A percentile compares a stretch with the other conserved stretches of the same genome.
Conservation (phyloP, 2,329 filamentous ascomycete genomes). For the Piedraia hortae region DNA sequence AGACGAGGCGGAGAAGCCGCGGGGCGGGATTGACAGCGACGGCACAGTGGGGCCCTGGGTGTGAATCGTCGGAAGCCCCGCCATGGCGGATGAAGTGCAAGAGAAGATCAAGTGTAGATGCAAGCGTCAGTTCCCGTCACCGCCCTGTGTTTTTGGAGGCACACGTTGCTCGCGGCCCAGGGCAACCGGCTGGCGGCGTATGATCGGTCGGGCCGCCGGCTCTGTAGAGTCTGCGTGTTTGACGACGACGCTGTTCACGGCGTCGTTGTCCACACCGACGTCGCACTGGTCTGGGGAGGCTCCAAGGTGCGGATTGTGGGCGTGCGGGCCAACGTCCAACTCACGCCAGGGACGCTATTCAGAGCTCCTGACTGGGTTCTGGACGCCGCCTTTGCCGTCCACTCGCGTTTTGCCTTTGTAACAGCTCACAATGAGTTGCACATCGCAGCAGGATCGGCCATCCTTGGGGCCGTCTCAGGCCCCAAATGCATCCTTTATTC, state of each 20-base stretch:
- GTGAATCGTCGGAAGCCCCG: too few relatives aligned
- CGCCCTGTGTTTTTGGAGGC: too few relatives aligned
- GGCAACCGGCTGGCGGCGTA: too few relatives aligned
- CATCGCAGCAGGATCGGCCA: constrained; percentile 2
- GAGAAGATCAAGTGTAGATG: too few relatives aligned
- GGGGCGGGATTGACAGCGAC: too few relatives aligned
- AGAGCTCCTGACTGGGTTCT: constrained; percentile 52
- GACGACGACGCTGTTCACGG: constrained; percentile 46
- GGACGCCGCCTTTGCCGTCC: constrained; percentile 27
- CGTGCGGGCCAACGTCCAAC: constrained; percentile 2
- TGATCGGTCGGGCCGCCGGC: constrained; percentile 37
- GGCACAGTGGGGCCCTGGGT: too few relatives aligned
- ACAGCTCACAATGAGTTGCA: constrained; percentile 73
- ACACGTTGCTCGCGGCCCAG: too few relatives aligned
- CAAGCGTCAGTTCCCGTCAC: too few relatives aligned
- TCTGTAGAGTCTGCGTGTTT: constrained; percentile 35
- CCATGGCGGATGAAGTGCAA: too few relatives aligned
- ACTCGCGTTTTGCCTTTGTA: constrained; percentile 28
- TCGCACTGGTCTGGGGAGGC: constrained; percentile 40
- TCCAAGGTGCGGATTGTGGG: constrained; percentile 2
- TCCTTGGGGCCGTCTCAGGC: constrained; percentile 18
- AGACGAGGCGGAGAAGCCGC: too few relatives aligned
- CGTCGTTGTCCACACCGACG: constrained; percentile 22
- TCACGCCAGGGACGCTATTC: constrained; percentile 15
- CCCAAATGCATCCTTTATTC: constrained; percentile 73